Evolutionary conservation across 2,329 filamentous ascomycete species (phyloP).

Genomic region (Knoxdaviesia capensis): DNA sequence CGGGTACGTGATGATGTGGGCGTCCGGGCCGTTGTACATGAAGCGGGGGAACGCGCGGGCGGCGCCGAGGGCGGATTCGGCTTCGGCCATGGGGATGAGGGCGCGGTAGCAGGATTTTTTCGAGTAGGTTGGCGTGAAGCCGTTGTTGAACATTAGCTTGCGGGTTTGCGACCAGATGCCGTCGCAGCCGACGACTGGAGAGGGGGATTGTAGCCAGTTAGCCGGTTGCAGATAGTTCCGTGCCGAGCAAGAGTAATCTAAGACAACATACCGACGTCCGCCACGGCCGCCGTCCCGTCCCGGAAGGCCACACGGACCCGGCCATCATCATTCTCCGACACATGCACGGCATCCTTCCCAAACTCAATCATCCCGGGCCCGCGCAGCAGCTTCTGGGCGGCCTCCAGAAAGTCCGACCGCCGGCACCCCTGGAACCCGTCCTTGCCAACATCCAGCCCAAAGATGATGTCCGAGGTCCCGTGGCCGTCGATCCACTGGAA

Average conservation of each 20-base stretch:
- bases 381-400: too few species aligned
- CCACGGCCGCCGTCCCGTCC: background rate
- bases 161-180: constrained; percentile 39
- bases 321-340: background rate
- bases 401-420: constrained; percentile 18
- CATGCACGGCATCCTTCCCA: background rate
- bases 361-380: background rate
- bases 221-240: background rate
- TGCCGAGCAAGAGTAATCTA: background rate
- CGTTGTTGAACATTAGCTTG: constrained; percentile 26
- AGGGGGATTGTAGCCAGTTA: background rate
- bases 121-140: constrained; percentile 17
- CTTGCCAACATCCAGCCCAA: constrained; percentile 16
- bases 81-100: constrained; percentile 36
- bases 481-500: constrained; percentile 22
- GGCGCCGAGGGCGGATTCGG: constrained; percentile 24
- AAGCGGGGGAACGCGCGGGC: constrained; percentile 26
- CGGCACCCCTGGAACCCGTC: constrained; percentile 20
- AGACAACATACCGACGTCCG: constrained; percentile 1
- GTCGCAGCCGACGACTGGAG: constrained; percentile 37
- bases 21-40: constrained; percentile 35
- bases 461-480: constrained; percentile 11
- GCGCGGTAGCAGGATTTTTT: constrained; percentile 31
- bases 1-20: constrained; percentile 40
- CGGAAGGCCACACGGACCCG: background rate